Evolutionary conservation across 2,329 filamentous ascomycete species (phyloP), one percentile per base, ranked within the genome.

Genomic region (Cordyceps cicadae): DNA sequence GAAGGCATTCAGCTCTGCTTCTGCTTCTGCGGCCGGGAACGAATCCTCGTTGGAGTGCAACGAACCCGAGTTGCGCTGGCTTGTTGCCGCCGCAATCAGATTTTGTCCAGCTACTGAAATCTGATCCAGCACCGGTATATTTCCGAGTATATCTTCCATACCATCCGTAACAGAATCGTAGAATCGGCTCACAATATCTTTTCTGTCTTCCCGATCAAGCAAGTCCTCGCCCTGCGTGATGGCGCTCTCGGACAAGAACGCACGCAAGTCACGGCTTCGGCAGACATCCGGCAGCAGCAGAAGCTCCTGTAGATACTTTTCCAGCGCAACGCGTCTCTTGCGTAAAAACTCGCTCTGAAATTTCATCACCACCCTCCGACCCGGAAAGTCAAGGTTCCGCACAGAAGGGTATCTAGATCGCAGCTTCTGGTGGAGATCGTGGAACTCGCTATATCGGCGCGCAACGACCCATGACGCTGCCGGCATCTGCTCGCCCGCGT

Each of bases 101-200:
- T 92, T 97, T 71, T 97, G 93, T 0, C 93, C 93, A 7, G 94
- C 92, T 1, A 92, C 83, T 0, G 92, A 96, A 7, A 99, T 83
- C 71, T 97, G 94, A 68, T 99, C 94, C 34, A 99, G 81, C 0
- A 97, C 92, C 1, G 94, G 91, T 49, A 97, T 93, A 70, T 96
- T 97, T 60, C 94, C 94, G 3, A 99, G 79, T 59, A 99, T 95
- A 67, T 99, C 94, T 71, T 99, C 94, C 88, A 99, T 95, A 39
- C 95, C 94, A 70, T 99, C 94, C 0, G 93, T 90, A 24, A 99
- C 93, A 0, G 93, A 97, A 71, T 95, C 95, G 75, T 97, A 99
- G 53, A 99, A 86, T 5, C 94, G 87, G 0, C 90, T 92, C 64
- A 99, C 94, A 72, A 99, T 92, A 70, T 97, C 90, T 71, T 83